Evolutionary conservation across 2,329 filamentous ascomycete genomes (phyloP).

Genomic region (Nemania sp.): DNA sequence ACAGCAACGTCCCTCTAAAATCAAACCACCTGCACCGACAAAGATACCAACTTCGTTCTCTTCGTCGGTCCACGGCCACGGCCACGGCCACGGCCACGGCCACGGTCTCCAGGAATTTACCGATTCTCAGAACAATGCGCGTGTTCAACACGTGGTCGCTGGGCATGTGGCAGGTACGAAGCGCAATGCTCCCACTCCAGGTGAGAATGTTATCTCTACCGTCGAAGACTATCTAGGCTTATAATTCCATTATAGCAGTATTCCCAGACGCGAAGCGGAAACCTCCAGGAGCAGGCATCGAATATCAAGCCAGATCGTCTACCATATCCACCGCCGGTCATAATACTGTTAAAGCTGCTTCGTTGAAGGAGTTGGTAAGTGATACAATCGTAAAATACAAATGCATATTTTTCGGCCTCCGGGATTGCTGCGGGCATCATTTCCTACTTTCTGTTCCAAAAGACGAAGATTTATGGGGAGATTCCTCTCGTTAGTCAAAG

Average conservation of each 20-base stretch:
- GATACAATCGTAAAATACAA: slow-evolving; percentile 1
- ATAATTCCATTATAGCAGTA: slow-evolving; percentile 48
- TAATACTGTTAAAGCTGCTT: slow-evolving; percentile 49
- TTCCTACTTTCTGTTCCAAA: too few species aligned
- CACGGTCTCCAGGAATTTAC: slow-evolving; percentile 56
- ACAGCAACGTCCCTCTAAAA: slow-evolving; percentile 24
- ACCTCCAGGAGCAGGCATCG: slow-evolving; percentile 55
- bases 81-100: too few species aligned
- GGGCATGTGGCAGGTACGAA: slow-evolving; percentile 46
- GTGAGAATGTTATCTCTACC: slow-evolving; percentile 37
- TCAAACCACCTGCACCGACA: slow-evolving; percentile 30
- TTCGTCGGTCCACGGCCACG: slow-evolving; percentile 32
- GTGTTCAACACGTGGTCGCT: slow-evolving; percentile 47
- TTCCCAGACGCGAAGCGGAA: slow-evolving; percentile 65
- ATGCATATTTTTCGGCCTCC: too few species aligned
- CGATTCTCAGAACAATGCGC: slow-evolving; percentile 64
- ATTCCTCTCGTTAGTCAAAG: too few species aligned
- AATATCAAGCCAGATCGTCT: slow-evolving; percentile 49
- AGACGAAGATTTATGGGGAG: too few species aligned
- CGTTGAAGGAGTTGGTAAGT: slow-evolving; percentile 41
- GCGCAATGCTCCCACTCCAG: slow-evolving; percentile 52
- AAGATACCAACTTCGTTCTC: slow-evolving; percentile 34
- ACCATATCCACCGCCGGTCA: slow-evolving; percentile 47
- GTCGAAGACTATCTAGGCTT: slow-evolving; percentile 23
- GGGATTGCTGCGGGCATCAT: too few species aligned